Base-by-base conservation (phyloP, 306 rosid genomes). In the Lithocarpus polystachyus region DNA sequence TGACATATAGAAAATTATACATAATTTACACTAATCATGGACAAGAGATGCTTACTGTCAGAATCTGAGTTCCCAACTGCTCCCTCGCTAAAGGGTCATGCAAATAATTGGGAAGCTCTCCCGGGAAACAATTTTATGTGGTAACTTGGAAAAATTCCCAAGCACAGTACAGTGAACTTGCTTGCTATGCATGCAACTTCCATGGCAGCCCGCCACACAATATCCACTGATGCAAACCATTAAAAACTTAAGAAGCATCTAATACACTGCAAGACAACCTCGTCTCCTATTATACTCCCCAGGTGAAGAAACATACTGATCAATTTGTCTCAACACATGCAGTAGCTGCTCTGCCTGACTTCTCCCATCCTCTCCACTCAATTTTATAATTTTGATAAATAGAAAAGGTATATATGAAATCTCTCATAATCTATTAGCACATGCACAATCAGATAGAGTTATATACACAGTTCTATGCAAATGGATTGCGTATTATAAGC, bases 301-400 rank as follows among this genome's bases (percentile, higher is more conserved):
- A 43, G 99, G 84, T 9, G 99, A 94, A 76, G 92, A 88, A 81
- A 94, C 92, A 75, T 84, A 94, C 76, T 85, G 96, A 91, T 94
- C 99, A 77, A 94, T 91, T 86, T 94, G 97, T 85, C 97, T 88
- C 91, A 94, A 77, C 81, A 89, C 85, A 86, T 91, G 93, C 88
- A 89, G 71, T 28, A 94, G 86, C 80, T 88, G 94, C 86, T 92
- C 99, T 53, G 99, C 95, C 77, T 97, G 93, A 86, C 97, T 94
- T 89, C 97, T 90, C 78, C 97, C 99, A 85, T 94, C 99, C 81
- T 94, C 97, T 78, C 99, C 99, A 56, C 97, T 89, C 82, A 75
- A 85, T 79, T 69, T 81, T 71, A 80, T 45, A 72, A 52, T 5
- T 54, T 79, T 59, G 75, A 17, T 80, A 64, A 83, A 85, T 74